Evolutionary conservation across 176 grass and related monocot species (phyloP).

Genomic region (Phoenix dactylifera): DNA sequence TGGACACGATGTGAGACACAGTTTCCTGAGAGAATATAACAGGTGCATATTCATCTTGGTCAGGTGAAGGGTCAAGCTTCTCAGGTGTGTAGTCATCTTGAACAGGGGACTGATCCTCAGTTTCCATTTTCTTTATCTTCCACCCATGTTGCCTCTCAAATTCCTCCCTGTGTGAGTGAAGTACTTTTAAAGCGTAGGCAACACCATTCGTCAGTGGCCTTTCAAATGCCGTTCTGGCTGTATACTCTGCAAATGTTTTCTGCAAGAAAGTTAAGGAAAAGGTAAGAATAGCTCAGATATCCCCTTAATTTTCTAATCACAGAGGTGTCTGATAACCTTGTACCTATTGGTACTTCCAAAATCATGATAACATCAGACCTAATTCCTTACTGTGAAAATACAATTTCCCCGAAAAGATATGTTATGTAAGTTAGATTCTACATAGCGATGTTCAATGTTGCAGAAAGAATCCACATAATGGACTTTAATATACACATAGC

Average conservation of each 20-base stretch:
- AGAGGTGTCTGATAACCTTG: no score
- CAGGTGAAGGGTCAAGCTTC: conserved; percentile 59
- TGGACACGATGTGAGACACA: conserved; percentile 70
- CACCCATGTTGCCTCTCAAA: conserved; percentile 63
- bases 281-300: not conserved
- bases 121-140: conserved; percentile 84
- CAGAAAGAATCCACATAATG: no score
- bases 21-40: conserved; percentile 90
- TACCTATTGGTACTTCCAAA: no score
- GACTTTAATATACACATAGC: no score
- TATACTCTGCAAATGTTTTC: conserved; percentile 77
- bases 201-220: conserved; percentile 76
- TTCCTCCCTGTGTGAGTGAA: conserved; percentile 47
- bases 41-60: conserved; percentile 67
- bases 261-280: conserved; percentile 17
- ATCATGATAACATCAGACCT: no score
- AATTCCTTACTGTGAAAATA: no score
- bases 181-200: conserved; percentile 70
- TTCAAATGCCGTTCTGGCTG: conserved; percentile 73
- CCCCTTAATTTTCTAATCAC: no score
- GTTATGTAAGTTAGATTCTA: no score
- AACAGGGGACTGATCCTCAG: conserved; percentile 47
- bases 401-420: no score
- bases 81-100: conserved; percentile 65
- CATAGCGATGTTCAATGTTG: no score